phyloP scores from a whole-genome alignment of 495 filamentous ascomycete genomes.

The Hypomontagnella monticulosa region DNA sequence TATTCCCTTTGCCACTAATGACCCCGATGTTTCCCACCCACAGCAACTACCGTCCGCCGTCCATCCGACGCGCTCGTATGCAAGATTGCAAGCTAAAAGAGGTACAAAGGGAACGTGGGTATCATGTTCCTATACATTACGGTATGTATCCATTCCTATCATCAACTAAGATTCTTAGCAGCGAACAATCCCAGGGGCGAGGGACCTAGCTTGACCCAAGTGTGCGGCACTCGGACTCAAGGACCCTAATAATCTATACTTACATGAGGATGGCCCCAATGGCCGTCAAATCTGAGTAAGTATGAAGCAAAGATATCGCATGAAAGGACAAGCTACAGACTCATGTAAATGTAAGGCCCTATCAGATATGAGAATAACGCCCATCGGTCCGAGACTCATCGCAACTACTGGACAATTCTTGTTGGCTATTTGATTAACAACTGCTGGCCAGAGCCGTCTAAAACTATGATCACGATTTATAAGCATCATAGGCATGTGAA shows the following conservation, averaged over 20 bases:
- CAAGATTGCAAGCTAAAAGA: background rate
- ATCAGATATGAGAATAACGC: no score
- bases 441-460: background rate
- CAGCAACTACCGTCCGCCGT: no score
- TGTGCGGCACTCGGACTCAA: background rate
- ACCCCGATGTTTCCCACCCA: slow-evolving; percentile 5
- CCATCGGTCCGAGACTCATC: background rate
- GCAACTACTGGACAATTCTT: background rate
- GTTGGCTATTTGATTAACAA: background rate
- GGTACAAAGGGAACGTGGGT: background rate
- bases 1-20: slow-evolving; percentile 5
- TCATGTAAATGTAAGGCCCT: no score
- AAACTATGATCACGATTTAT: background rate
- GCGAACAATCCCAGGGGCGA: background rate
- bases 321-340: no score
- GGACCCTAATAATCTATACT: background rate
- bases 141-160: background rate
- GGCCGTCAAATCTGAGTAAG: background rate
- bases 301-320: no score
- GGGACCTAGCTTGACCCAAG: background rate
- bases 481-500: background rate
- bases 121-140: slow-evolving; percentile 10
- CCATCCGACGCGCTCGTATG: no score
- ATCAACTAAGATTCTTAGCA: background rate
- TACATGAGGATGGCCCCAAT: background rate